Conservation (phyloP, 1,284 basidiomycete species). For the Xanthoconium separans region DNA sequence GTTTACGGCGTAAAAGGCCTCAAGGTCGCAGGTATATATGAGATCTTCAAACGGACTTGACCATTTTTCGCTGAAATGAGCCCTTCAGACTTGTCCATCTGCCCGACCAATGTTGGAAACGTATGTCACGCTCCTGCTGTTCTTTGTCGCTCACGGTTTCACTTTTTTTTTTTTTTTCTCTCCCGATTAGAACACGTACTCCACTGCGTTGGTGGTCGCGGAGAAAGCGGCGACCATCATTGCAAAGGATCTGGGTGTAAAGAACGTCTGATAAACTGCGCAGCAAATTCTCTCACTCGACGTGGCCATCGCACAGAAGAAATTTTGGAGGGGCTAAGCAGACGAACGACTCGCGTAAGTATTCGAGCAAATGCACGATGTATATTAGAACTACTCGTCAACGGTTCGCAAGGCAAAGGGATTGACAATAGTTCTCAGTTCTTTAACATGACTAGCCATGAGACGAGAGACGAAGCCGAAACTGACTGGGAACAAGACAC, state of each 20-base stretch:
- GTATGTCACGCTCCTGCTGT: conserved; percentile 2
- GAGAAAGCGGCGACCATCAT: conserved; percentile 26
- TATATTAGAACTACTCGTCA: too few relatives aligned
- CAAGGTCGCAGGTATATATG: conserved; percentile 22
- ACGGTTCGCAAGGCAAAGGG: too few relatives aligned
- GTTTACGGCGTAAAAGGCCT: conserved; percentile 20
- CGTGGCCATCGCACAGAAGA: too few relatives aligned
- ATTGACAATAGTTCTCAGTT: too few relatives aligned
- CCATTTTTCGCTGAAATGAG: background rate
- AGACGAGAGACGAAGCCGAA: too few relatives aligned
- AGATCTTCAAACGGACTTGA: background rate
- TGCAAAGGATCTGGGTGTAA: conserved; percentile 10
- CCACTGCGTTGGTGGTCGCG: conserved; percentile 19
- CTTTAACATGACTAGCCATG: too few relatives aligned
- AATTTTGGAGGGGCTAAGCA: background rate
- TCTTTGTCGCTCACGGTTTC: background rate
- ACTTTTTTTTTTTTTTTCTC: background rate
- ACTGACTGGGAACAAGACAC: too few relatives aligned
- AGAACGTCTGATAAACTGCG: background rate
- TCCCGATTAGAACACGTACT: conserved; percentile 21
- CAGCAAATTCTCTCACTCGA: background rate
- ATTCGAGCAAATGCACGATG: too few relatives aligned
- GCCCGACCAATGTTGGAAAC: conserved; percentile 21
- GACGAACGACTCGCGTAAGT: too few relatives aligned
- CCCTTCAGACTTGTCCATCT: conserved; percentile 23